A percentile compares a stretch with the other conserved stretches of the same genome.
These are phyloP conservation scores for Phytophthora uliginosa DNA, from an alignment of 352 stramenopile genomes.

Conservation along the genomic window DNA sequence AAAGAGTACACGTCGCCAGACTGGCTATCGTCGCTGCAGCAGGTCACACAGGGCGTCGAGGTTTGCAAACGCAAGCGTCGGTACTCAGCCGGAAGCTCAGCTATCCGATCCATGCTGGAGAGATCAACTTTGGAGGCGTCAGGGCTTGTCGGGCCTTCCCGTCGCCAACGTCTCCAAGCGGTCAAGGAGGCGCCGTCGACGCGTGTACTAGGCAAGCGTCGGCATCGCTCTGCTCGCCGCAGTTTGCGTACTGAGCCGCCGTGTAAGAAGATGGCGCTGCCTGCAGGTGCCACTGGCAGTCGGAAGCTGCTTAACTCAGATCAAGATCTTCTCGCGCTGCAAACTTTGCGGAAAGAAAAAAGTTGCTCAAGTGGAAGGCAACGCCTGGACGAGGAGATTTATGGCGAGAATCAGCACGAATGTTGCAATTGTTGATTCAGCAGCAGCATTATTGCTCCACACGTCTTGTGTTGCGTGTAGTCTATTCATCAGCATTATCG, in stretches of 20 bases:
- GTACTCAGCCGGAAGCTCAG: conserved; percentile 45
- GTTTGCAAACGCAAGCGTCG: conserved; percentile 47
- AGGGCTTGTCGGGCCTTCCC: neutral
- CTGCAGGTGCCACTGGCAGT: neutral
- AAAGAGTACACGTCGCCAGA: conserved; percentile 79
- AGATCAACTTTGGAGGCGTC: conserved; percentile 22
- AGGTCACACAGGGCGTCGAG: conserved; percentile 47
- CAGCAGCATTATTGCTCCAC: neutral
- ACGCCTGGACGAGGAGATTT: conserved; percentile 48
- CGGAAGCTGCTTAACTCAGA: conserved; percentile 22
- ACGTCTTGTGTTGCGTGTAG: neutral
- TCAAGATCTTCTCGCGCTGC: conserved; percentile 18
- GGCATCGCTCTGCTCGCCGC: conserved; percentile 4
- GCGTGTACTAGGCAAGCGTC: conserved; percentile 35
- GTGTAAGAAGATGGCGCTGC: conserved; percentile 28
- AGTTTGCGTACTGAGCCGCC: conserved; percentile 23
- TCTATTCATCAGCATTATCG: conserved; percentile 30
- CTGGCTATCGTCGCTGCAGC: conserved; percentile 69
- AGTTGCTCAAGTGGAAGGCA: conserved; percentile 67
- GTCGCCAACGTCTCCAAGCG: conserved; percentile 22
- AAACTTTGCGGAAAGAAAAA: conserved; percentile 20
- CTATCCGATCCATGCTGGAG: conserved; percentile 28
- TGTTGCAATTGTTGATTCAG: neutral
- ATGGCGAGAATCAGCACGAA: conserved; percentile 2
- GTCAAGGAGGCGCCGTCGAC: conserved; percentile 9